Conservation (phyloP, 1,139 yeast species). For the Sugiyamaella paludigena region DNA sequence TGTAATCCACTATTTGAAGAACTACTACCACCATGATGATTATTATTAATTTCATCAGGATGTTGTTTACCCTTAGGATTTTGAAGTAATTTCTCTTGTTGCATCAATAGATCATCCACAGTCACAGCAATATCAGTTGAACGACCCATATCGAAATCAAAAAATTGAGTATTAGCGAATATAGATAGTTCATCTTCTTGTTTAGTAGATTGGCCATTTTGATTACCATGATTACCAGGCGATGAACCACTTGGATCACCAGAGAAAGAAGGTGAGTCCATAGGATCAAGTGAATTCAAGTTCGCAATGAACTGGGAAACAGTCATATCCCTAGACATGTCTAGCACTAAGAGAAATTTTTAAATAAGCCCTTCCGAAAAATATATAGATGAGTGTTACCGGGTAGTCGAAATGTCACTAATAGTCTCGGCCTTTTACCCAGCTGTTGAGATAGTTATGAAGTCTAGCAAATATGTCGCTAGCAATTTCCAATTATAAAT, state of each 20-base stretch:
- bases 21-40: background rate
- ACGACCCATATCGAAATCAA: conserved; percentile 45
- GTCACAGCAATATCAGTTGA: conserved; percentile 43
- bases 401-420: no score
- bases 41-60: conserved; percentile 15
- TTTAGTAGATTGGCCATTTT: background rate
- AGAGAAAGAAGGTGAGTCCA: conserved; percentile 20
- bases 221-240: background rate
- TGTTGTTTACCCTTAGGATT: conserved; percentile 26
- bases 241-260: conserved; percentile 12
- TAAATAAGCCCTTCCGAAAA: background rate
- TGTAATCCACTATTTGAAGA: background rate
- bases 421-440: no score
- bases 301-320: conserved; percentile 37
- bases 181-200: conserved; percentile 41
- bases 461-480: no score
- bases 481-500: no score
- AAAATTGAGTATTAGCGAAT: conserved; percentile 44
- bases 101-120: conserved; percentile 42
- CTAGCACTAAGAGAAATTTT: no score
- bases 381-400: no score
- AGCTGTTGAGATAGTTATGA: no score
- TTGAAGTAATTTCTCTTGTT: conserved; percentile 41
- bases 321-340: conserved; percentile 27
- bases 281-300: conserved; percentile 35